phyloP scores from a whole-genome alignment of 305 asterid genomes.

The Rubia tinctorum region DNA sequence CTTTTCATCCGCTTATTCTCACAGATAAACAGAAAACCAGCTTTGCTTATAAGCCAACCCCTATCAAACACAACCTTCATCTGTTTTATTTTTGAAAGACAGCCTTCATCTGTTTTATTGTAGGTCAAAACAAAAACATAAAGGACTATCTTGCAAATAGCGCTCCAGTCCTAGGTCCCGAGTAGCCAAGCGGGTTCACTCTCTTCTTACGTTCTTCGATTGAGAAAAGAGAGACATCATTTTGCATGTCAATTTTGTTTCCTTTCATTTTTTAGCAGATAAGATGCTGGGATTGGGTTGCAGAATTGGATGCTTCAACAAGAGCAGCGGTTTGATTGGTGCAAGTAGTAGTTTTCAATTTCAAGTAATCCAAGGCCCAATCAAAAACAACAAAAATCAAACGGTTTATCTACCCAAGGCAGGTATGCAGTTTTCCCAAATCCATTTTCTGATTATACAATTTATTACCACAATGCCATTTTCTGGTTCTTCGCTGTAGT shows the following conservation, averaged over 20 bases:
- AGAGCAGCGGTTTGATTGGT: constrained; percentile 34
- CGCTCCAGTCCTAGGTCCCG: background rate
- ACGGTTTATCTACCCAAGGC: constrained; percentile 25
- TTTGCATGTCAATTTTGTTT: background rate
- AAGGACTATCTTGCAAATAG: background rate
- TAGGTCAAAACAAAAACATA: no score
- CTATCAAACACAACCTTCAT: no score
- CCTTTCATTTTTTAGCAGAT: background rate
- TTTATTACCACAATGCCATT: background rate
- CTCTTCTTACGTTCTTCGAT: background rate
- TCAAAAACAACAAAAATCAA: constrained; percentile 17
- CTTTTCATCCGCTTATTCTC: no score
- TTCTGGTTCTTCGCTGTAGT: constrained; percentile 30
- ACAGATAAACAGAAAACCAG: no score
- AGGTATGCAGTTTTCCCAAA: constrained; percentile 27
- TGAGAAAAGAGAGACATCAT: background rate
- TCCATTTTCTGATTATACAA: background rate
- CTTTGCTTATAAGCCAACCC: no score
- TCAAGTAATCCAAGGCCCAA: constrained; percentile 25
- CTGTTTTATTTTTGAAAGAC: no score
- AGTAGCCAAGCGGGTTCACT: background rate
- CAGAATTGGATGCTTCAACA: constrained; percentile 50
- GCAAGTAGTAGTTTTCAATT: constrained; percentile 14
- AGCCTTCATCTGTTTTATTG: no score
- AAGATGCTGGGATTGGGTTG: constrained; percentile 53